These are phyloP conservation scores for Chaetothyriales sp. DNA, from an alignment of 2,329 filamentous ascomycete species.

Conservation along the genomic window DNA sequence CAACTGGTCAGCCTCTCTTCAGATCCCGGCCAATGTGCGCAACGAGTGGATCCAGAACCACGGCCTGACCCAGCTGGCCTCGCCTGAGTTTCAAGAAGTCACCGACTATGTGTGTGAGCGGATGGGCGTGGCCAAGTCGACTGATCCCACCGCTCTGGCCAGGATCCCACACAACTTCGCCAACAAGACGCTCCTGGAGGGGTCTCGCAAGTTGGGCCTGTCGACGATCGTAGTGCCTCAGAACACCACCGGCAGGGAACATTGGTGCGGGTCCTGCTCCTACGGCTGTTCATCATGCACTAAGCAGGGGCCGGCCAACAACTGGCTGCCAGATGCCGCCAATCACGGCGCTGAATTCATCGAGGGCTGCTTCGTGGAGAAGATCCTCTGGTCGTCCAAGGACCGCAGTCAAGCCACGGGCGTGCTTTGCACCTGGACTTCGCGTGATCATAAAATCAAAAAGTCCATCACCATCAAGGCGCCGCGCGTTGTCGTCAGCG, in stretches of 20 bases:
- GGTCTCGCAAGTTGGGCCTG: constrained; percentile 59
- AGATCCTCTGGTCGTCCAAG: constrained; percentile 45
- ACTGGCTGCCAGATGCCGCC: constrained; percentile 66
- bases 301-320: constrained; percentile 65
- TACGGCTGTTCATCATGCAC: constrained; percentile 47
- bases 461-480: constrained; percentile 58
- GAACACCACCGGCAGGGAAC: constrained; percentile 58
- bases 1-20: constrained; percentile 61
- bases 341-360: constrained; percentile 64
- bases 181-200: constrained; percentile 60
- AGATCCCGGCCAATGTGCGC: constrained; percentile 61
- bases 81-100: constrained; percentile 29
- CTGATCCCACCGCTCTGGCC: constrained; percentile 27
- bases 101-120: constrained; percentile 63
- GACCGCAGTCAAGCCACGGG: constrained; percentile 49
- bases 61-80: constrained; percentile 1
- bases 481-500: constrained; percentile 64
- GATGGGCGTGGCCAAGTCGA: constrained; percentile 52
- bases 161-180: constrained; percentile 54
- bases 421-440: constrained; percentile 59
- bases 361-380: constrained; percentile 62
- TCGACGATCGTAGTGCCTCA: constrained; percentile 55
- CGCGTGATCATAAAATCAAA: constrained; percentile 46
- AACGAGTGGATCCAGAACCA: constrained; percentile 52
- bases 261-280: constrained; percentile 57